Evolutionary conservation across 257 asterid genomes (phyloP).

Genomic region (Solanum virginianum): DNA sequence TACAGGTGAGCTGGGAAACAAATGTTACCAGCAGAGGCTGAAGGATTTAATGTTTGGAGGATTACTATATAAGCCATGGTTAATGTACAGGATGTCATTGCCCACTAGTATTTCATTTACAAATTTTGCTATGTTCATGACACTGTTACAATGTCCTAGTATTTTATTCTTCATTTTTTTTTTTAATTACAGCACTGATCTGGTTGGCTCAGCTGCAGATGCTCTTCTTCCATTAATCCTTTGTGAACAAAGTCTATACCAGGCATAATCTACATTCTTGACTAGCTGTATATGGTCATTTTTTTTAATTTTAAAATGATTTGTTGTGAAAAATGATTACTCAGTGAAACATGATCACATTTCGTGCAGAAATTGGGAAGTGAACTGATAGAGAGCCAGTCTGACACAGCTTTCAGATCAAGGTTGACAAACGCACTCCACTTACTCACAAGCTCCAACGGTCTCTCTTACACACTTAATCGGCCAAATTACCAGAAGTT

Average conservation of each 20-base stretch:
- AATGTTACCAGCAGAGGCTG: not conserved
- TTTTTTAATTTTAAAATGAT: not conserved
- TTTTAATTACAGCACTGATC: constrained; percentile 55
- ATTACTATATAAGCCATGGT: not conserved
- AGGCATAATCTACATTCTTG: constrained; percentile 30
- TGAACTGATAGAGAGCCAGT: constrained; percentile 69
- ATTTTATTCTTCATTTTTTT: not conserved
- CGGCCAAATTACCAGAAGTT: constrained; percentile 77
- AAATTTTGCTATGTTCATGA: not conserved
- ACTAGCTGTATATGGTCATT: not conserved
- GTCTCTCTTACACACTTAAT: constrained; percentile 64
- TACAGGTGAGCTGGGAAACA: constrained; percentile 47
- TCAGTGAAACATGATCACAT: not conserved
- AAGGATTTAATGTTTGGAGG: not conserved
- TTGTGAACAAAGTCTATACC: constrained; percentile 78
- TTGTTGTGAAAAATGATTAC: not conserved
- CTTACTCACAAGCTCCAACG: constrained; percentile 61
- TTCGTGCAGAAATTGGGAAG: constrained; percentile 53
- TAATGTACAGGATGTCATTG: not conserved
- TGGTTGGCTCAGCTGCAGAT: constrained; percentile 83
- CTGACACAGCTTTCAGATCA: constrained; percentile 36
- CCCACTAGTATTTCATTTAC: not conserved
- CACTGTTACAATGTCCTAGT: not conserved
- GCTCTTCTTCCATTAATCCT: constrained; percentile 85
- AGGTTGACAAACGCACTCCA: constrained; percentile 75